Conservation (phyloP, 2,329 filamentous ascomycete species). For the Colletotrichum melonis region DNA sequence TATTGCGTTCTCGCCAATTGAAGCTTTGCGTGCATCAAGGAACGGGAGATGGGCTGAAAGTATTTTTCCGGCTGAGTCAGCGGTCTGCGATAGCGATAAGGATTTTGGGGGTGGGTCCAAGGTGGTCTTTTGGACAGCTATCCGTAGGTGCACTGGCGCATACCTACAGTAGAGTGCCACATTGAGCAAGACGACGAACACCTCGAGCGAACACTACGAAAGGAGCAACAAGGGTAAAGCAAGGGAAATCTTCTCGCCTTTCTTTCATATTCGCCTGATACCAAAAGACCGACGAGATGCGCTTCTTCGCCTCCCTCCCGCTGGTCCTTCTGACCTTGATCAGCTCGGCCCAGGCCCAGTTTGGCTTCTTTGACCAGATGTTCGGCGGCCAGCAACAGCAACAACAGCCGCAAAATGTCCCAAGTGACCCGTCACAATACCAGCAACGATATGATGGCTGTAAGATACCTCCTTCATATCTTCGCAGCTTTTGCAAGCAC, state of each 20-base stretch:
- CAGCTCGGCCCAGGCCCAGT: slow-evolving; percentile 78
- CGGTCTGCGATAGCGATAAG: slow-evolving; percentile 34
- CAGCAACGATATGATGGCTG: slow-evolving; percentile 75
- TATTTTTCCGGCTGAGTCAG: slow-evolving; percentile 36
- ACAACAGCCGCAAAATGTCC: slow-evolving; percentile 74
- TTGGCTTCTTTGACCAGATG: slow-evolving; percentile 99
- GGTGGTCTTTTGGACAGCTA: slow-evolving; percentile 32
- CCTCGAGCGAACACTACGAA: not conserved
- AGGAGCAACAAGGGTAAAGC: too few species aligned
- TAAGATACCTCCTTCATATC: slow-evolving; percentile 48
- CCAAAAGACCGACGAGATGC: slow-evolving; percentile 44
- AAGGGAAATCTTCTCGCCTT: not conserved
- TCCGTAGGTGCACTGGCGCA: slow-evolving; percentile 2
- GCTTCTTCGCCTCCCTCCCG: slow-evolving; percentile 40
- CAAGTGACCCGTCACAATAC: slow-evolving; percentile 87
- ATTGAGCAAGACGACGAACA: not conserved
- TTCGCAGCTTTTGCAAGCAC: too few species aligned
- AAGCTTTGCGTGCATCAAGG: slow-evolving; percentile 25
- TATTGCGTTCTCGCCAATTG: slow-evolving; percentile 4
- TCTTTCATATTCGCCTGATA: too few species aligned
- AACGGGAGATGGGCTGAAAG: slow-evolving; percentile 23
- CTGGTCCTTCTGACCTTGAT: slow-evolving; percentile 69
- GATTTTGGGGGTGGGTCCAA: not conserved
- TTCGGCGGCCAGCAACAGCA: slow-evolving; percentile 72
- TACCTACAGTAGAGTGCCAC: not conserved